Percentiles rank a stretch among this genome's conserved stretches.
phyloP scores from a whole-genome alignment of 768 basidiomycete genomes.

The Rhizopogon vulgaris region DNA sequence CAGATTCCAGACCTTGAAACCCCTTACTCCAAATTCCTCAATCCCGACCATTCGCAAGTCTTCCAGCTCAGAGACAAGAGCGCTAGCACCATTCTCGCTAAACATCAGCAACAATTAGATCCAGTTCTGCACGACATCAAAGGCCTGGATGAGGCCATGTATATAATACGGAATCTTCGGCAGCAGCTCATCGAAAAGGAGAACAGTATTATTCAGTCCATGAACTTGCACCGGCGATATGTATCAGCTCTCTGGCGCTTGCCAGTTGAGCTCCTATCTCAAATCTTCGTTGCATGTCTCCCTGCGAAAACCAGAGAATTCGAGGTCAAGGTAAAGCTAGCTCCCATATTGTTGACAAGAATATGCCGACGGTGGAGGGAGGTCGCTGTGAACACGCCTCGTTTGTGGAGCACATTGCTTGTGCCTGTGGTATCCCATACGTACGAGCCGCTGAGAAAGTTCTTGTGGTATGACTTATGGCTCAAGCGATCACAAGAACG shows the following conservation, averaged over 20 bases:
- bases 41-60: conserved; percentile 11
- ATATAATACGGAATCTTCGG: conserved; percentile 5
- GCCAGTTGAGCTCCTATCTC: conserved; percentile 40
- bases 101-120: conserved; percentile 11
- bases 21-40: conserved; percentile 11
- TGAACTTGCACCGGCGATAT: conserved; percentile 14
- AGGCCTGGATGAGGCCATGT: conserved; percentile 9
- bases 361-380: conserved; percentile 39
- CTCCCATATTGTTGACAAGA: conserved; percentile 33
- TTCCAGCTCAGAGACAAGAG: conserved; percentile 6
- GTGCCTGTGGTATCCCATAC: conserved; percentile 21
- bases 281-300: conserved; percentile 40
- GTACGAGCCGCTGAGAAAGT: conserved; percentile 4
- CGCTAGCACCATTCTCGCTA: conserved; percentile 9
- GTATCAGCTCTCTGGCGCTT: conserved; percentile 29
- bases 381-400: conserved; percentile 32
- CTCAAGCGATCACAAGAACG: conserved; percentile 8
- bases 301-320: conserved; percentile 17
- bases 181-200: conserved; percentile 10
- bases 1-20: conserved; percentile 15
- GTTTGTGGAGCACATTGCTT: conserved; percentile 33
- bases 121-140: conserved; percentile 6
- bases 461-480: conserved; percentile 8
- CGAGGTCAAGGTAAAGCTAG: background rate
- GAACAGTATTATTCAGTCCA: conserved; percentile 9